Percentiles rank a stretch among this genome's conserved stretches.
These are phyloP conservation scores for Tubosaeta brunneosetosa DNA, from an alignment of 768 basidiomycete species.

Conservation along the genomic window DNA sequence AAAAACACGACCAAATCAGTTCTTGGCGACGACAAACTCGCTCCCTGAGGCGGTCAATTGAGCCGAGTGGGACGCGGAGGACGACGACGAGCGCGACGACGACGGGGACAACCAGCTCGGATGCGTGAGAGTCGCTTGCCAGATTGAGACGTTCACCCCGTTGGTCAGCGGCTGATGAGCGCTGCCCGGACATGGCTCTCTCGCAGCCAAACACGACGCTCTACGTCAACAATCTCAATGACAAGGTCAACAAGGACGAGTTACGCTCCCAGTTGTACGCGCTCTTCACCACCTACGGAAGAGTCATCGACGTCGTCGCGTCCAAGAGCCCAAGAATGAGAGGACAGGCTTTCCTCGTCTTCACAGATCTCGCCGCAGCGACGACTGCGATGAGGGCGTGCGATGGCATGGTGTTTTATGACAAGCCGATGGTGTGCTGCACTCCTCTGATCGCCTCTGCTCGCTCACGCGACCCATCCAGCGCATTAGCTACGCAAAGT, in stretches of 20 bases:
- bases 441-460: constrained; percentile 1
- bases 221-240: constrained; percentile 91
- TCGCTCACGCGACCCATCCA: constrained; percentile 31
- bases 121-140: constrained; percentile 24
- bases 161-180: background rate
- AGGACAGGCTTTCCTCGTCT: constrained; percentile 96
- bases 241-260: constrained; percentile 90
- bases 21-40: constrained; percentile 7
- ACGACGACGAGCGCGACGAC: constrained; percentile 5
- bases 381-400: constrained; percentile 91
- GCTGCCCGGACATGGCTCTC: constrained; percentile 33
- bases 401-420: constrained; percentile 90
- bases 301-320: constrained; percentile 89
- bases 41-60: background rate
- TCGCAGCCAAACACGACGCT: constrained; percentile 82
- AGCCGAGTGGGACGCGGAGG: constrained; percentile 1
- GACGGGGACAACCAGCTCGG: background rate
- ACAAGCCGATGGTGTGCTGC: constrained; percentile 78
- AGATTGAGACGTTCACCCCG: constrained; percentile 5
- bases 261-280: constrained; percentile 76
- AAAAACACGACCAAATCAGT: constrained; percentile 21
- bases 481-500: constrained; percentile 89
- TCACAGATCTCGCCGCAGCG: constrained; percentile 83
- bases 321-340: constrained; percentile 81
- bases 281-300: constrained; percentile 91